These are phyloP conservation scores for Lentinula sp. DNA, from an alignment of 768 basidiomycete genomes.

Conservation along the genomic window DNA sequence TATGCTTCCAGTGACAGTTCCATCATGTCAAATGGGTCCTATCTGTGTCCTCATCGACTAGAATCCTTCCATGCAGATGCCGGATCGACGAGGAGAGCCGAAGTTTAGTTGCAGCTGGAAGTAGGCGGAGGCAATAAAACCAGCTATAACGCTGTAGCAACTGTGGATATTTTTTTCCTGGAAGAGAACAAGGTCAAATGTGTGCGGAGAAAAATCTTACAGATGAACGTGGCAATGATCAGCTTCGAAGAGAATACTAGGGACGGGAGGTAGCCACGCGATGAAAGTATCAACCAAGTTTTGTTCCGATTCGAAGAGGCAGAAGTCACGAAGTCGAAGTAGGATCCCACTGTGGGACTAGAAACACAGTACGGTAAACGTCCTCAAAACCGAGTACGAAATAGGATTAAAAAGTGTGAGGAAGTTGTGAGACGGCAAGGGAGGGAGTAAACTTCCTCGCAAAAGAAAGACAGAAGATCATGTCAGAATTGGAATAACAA, in stretches of 20 bases:
- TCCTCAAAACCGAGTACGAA: not conserved
- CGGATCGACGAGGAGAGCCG: not conserved
- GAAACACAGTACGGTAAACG: not conserved
- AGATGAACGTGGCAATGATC: not conserved
- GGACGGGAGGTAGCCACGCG: not conserved
- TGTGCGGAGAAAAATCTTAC: not conserved
- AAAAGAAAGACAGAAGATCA: not conserved
- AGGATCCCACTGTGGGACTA: conserved; percentile 2
- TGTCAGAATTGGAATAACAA: not conserved
- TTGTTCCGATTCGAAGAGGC: not conserved
- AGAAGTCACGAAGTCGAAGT: not conserved
- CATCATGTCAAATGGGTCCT: conserved; percentile 30
- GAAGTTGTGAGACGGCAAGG: not conserved
- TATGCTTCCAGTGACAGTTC: conserved; percentile 54
- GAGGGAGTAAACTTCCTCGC: not conserved
- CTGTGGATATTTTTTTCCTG: not conserved
- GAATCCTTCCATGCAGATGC: not conserved
- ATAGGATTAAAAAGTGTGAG: not conserved
- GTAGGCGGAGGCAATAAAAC: not conserved
- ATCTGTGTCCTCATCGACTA: not conserved
- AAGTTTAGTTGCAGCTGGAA: not conserved
- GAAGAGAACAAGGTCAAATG: not conserved
- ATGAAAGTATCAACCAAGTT: not conserved
- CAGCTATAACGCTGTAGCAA: not conserved
- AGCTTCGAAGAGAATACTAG: not conserved